Conservation (phyloP, 345 rosid genomes). For the Psidium friedrichsthalianum region DNA sequence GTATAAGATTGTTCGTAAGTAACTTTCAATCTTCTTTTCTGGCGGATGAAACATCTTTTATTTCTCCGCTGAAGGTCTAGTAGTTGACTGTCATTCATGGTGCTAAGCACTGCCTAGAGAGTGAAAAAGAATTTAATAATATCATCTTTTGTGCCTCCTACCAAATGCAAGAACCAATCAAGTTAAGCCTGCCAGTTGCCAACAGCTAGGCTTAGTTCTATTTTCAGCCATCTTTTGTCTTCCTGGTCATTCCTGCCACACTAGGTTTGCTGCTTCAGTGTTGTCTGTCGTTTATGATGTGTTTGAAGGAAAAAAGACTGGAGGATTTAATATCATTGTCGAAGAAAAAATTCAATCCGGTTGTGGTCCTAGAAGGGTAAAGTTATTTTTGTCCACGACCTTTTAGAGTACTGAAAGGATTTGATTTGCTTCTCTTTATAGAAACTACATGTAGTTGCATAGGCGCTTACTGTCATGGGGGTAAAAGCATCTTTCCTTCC, state of each 20-base stretch:
- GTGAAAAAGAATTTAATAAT: background rate
- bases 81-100: background rate
- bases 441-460: background rate
- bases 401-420: background rate
- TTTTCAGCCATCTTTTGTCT: background rate
- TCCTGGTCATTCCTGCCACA: background rate
- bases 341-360: background rate
- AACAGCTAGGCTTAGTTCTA: background rate
- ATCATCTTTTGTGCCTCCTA: background rate
- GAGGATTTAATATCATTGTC: background rate
- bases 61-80: background rate
- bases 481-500: background rate
- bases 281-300: background rate
- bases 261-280: background rate
- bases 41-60: background rate
- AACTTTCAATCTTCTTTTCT: background rate
- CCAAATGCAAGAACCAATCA: background rate
- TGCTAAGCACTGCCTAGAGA: background rate
- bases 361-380: background rate
- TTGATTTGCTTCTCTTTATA: background rate
- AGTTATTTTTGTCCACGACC: background rate
- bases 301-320: background rate
- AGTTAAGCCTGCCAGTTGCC: background rate
- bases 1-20: slow-evolving; percentile 71
- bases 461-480: background rate